Evolutionary conservation across 2,329 filamentous ascomycete genomes (phyloP).

Genomic region (Penicillium rolfsii): DNA sequence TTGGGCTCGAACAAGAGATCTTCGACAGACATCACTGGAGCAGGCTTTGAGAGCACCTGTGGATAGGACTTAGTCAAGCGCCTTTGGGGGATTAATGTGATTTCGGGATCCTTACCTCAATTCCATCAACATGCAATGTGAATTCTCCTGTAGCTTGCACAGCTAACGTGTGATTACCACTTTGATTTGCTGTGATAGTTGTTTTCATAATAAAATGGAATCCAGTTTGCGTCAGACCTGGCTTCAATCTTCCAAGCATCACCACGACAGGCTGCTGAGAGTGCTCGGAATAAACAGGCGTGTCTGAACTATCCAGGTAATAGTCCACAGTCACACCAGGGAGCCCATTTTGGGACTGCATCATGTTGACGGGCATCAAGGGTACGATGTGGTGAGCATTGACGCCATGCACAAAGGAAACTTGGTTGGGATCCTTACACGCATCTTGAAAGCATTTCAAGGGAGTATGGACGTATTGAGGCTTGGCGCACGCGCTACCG

Average conservation of each 20-base stretch:
- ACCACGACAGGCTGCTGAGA: neutral
- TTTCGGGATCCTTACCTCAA: neutral
- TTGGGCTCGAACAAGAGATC: neutral
- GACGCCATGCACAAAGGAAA: neutral
- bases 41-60: neutral
- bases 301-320: neutral
- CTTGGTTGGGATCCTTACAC: neutral
- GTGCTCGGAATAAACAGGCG: neutral
- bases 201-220: neutral
- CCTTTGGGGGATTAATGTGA: neutral
- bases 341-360: neutral
- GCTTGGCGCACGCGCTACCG: constrained; percentile 12
- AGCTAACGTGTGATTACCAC: neutral
- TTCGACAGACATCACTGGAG: neutral
- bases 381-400: neutral
- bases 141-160: neutral
- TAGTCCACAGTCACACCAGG: neutral
- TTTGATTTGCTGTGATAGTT: neutral
- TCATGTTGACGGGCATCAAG: neutral
- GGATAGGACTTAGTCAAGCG: neutral
- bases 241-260: neutral
- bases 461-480: neutral
- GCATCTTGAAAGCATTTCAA: neutral
- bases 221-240: neutral
- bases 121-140: neutral